Conservation (phyloP, 768 basidiomycete genomes). For the Termitomyces sp. region DNA sequence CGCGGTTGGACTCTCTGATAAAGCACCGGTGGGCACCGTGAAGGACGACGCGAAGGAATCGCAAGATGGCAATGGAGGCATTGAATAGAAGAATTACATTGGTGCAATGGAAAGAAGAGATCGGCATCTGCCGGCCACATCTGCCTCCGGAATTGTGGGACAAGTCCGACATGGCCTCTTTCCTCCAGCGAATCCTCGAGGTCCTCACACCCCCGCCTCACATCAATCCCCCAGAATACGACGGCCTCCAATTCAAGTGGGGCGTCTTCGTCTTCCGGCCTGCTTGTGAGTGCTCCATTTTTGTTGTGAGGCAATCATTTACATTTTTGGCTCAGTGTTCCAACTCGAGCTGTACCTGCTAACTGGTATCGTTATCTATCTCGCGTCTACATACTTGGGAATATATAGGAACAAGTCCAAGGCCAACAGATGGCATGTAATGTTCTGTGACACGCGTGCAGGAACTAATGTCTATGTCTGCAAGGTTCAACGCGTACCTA, state of each 20-base stretch:
- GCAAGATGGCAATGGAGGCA: conserved; percentile 7
- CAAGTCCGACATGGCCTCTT: conserved; percentile 18
- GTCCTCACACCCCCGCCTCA: conserved; percentile 55
- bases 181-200: conserved; percentile 29
- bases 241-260: conserved; percentile 73
- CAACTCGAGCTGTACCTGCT: conserved; percentile 59
- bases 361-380: conserved; percentile 47
- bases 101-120: background rate
- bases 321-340: conserved; percentile 41
- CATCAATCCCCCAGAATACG: conserved; percentile 52
- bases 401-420: conserved; percentile 50
- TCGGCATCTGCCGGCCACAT: conserved; percentile 10
- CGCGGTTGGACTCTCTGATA: background rate
- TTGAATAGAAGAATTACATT: background rate
- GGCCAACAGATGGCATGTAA: conserved; percentile 65
- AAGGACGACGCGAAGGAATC: conserved; percentile 11
- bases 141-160: background rate
- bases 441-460: conserved; percentile 6
- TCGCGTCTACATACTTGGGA: conserved; percentile 55
- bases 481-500: conserved; percentile 58
- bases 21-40: background rate
- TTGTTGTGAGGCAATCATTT: background rate
- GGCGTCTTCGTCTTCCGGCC: conserved; percentile 78
- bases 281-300: conserved; percentile 43
- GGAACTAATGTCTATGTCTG: conserved; percentile 11